These are phyloP conservation scores for Globisporangium irregulare DNA, from an alignment of 352 stramenopile species.

Conservation along the genomic window DNA sequence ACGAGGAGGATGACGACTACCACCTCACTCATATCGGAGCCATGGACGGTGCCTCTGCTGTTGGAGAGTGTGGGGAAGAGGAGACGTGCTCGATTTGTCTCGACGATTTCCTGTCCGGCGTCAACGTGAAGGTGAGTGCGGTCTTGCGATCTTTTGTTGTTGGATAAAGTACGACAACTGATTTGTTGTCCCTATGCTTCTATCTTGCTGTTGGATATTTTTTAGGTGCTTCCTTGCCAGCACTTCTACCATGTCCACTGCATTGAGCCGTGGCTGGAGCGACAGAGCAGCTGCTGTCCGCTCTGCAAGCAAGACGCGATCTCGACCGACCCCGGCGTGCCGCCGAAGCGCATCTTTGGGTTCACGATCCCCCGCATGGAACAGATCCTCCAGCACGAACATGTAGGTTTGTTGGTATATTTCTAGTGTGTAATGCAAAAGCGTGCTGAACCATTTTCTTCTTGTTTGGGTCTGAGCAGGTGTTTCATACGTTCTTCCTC, in stretches of 20 bases:
- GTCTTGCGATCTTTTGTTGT: neutral
- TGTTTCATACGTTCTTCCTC: slow-evolving; percentile 76
- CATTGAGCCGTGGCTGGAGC: slow-evolving; percentile 85
- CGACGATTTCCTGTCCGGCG: slow-evolving; percentile 59
- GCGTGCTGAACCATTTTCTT: neutral
- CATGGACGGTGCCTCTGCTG: neutral
- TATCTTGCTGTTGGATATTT: neutral
- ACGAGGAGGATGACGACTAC: slow-evolving; percentile 9
- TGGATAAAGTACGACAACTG: neutral
- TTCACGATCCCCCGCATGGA: slow-evolving; percentile 53
- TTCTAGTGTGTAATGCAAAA: slow-evolving; percentile 1
- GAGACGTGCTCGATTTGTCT: slow-evolving; percentile 70
- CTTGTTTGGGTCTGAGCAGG: slow-evolving; percentile 28
- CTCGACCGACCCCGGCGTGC: slow-evolving; percentile 37
- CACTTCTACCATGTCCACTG: slow-evolving; percentile 86
- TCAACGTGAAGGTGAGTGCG: slow-evolving; percentile 46
- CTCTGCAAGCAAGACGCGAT: slow-evolving; percentile 86
- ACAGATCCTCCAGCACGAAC: slow-evolving; percentile 73
- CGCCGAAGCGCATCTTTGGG: slow-evolving; percentile 65
- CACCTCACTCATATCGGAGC: neutral
- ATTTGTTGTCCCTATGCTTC: neutral
- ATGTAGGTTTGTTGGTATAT: slow-evolving; percentile 29
- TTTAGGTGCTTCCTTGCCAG: slow-evolving; percentile 72
- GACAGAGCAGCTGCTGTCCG: slow-evolving; percentile 69
- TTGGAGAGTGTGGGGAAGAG: neutral